phyloP scores from a whole-genome alignment of 208 protist genomes.

The Crithidia mellificae region DNA sequence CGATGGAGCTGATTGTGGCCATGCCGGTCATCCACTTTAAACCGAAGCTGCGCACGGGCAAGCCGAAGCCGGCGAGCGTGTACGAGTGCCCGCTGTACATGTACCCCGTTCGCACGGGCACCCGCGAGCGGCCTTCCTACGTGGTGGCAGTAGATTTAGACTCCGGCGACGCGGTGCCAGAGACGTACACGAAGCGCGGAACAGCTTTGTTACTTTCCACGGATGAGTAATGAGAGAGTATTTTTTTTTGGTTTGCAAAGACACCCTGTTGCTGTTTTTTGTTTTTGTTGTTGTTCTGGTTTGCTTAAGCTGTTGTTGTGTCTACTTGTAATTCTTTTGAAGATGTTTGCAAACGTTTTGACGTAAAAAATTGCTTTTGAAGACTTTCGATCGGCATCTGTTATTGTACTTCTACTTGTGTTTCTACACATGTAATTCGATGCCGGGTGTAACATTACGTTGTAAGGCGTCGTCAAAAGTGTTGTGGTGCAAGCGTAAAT shows the following conservation, averaged over 20 bases:
- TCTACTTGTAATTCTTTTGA: too few species aligned
- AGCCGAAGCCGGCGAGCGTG: conserved; percentile 62
- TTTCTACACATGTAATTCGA: too few species aligned
- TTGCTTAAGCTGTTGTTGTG: too few species aligned
- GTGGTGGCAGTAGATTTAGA: conserved; percentile 96
- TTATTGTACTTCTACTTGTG: neutral
- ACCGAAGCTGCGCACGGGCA: conserved; percentile 91
- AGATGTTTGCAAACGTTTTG: too few species aligned
- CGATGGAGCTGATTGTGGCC: conserved; percentile 95
- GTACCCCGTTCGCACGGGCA: conserved; percentile 97
- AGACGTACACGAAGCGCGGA: conserved; percentile 97
- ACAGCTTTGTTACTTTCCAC: conserved; percentile 96
- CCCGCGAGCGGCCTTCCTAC: conserved; percentile 95
- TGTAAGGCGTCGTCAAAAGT: too few species aligned
- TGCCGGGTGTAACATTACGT: too few species aligned
- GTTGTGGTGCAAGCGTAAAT: too few species aligned
- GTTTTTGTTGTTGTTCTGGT: neutral
- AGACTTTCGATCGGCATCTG: too few species aligned
- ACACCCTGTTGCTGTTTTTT: too few species aligned
- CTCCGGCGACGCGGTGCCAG: conserved; percentile 86
- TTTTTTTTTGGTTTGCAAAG: too few species aligned
- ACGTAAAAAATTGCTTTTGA: too few species aligned
- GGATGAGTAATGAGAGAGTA: conserved; percentile 54
- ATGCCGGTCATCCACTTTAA: conserved; percentile 99
- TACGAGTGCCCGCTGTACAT: conserved; percentile 98